Conservation (phyloP, 2,329 filamentous ascomycete species). For the Phaeosphaeria sp. region DNA sequence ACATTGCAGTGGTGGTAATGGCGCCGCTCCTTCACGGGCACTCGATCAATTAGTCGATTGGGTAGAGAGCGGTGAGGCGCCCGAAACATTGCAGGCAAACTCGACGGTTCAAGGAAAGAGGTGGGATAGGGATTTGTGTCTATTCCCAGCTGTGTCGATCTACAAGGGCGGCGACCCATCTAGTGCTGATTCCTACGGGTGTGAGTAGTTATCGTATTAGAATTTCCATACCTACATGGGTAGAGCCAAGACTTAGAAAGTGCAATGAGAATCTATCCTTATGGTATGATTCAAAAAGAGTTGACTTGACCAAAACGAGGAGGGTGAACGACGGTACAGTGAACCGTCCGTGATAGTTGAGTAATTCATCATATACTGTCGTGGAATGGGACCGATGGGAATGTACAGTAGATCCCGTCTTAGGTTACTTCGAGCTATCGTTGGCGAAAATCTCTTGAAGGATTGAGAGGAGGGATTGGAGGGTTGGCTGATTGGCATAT, state of each 20-base stretch:
- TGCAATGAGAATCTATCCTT: too few species aligned
- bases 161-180: constrained; percentile 15
- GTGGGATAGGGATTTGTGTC: not conserved
- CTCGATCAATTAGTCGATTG: constrained; percentile 15
- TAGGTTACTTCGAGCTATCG: too few species aligned
- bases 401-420: too few species aligned
- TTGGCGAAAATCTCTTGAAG: too few species aligned
- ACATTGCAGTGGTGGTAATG: constrained; percentile 18
- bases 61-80: constrained; percentile 16
- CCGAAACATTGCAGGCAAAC: constrained; percentile 10
- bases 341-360: not conserved
- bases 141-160: constrained; percentile 8
- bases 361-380: too few species aligned
- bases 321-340: too few species aligned
- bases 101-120: not conserved
- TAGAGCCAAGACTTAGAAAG: not conserved
- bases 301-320: too few species aligned
- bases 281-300: too few species aligned
- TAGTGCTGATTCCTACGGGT: not conserved
- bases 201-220: not conserved
- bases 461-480: too few species aligned
- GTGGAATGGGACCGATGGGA: too few species aligned
- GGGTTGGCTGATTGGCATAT: too few species aligned
- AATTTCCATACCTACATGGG: not conserved
- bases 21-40: constrained; percentile 6